Evolutionary conservation across 75 land plant species (phyloP), one percentile per base, ranked within the genome.

Genomic region (Cupressus sempervirens): DNA sequence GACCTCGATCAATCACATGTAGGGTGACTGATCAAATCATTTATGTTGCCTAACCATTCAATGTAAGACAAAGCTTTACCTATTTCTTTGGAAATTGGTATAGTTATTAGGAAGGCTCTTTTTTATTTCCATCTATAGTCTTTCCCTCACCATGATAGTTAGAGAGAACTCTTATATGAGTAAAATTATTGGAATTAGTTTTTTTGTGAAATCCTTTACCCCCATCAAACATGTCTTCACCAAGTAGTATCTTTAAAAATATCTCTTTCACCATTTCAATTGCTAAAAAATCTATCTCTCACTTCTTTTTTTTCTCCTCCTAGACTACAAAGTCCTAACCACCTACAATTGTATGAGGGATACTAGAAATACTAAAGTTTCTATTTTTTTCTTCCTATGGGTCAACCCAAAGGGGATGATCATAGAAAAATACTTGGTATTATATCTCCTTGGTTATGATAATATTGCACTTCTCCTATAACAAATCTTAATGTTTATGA

Each of bases 241-340:
- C 91, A 13, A 90, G 84, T 38, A 90, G 80, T 46, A 90, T 52
- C 67, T 87, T 87, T 40, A 89, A 86, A 76, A 90, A 88, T 32
- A 84, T 87, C 80, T 90, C 91, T 75, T 90, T 90, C 91, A 90
- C 88, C 87, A 90, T 85, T 58, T 90, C 91, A 74, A 90, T 32
- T 50, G 87, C 91, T 94, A 87, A 62, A 46, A 76, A 26, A 11
- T 87, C 87, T 86, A 29, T 89, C 90, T 34, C 87, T 75, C 86
- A 45, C 50, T 82, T 89, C 62, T 88, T 85, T 87, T 85, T 56
- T 81, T 89, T 89, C 82, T 88, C 91, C 65, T 89, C 91, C 91
- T 90, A 89, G 76, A 83, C 62, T 36, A 85, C 82, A 11, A 84
- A 79, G 40, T 79, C 86, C 12, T 5, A 62, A 26, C 76, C 84